A percentile compares a stretch with the other conserved stretches of the same genome.
These are phyloP conservation scores for Aspergillus novoparasiticus DNA, from an alignment of 2,329 filamentous ascomycete genomes.

Conservation along the genomic window DNA sequence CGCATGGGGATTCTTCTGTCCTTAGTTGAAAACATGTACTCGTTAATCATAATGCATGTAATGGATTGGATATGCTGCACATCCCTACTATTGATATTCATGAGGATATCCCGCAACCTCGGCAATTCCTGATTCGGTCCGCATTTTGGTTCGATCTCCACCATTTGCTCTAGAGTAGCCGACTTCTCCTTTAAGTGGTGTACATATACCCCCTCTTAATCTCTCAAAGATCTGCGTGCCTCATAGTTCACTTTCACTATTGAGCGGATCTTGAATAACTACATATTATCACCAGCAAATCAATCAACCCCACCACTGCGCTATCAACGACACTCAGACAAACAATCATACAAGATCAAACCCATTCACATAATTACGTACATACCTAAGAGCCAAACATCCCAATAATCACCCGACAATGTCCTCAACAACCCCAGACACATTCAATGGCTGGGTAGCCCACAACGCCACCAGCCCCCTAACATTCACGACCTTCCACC, in stretches of 20 bases:
- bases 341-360: background rate
- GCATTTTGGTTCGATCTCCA: constrained; percentile 10
- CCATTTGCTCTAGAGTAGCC: constrained; percentile 7
- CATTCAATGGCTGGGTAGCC: constrained; percentile 45
- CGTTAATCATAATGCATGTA: constrained; percentile 12
- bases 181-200: background rate
- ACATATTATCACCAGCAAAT: too few species aligned
- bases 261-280: too few species aligned
- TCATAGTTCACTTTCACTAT: background rate
- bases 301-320: background rate
- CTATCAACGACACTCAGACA: background rate
- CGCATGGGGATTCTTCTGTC: constrained; percentile 15
- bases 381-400: background rate
- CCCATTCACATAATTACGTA: background rate
- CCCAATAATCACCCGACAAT: constrained; percentile 3
- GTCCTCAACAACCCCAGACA: constrained; percentile 27
- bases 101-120: constrained; percentile 15
- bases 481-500: constrained; percentile 38
- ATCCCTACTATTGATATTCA: background rate
- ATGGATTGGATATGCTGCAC: background rate
- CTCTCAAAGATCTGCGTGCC: background rate
- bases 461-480: constrained; percentile 36
- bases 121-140: constrained; percentile 14
- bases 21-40: background rate
- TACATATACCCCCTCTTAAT: background rate